Percentiles rank a stretch among this genome's conserved stretches.
Conservation (phyloP, 805 yeast genomes). For the Scheffersomyces stipitis region DNA sequence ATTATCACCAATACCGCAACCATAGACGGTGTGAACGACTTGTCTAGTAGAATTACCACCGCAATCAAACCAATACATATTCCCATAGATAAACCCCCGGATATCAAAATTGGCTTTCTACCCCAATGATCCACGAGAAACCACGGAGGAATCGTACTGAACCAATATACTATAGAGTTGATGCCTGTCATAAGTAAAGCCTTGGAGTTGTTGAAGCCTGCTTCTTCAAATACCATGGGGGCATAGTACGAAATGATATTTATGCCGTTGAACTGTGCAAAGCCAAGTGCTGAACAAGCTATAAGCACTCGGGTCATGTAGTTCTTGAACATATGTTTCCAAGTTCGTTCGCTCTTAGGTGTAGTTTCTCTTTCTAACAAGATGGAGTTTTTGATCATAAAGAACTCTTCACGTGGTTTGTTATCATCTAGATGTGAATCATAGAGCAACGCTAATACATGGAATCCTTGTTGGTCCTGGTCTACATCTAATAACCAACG, state of each 20-base stretch:
- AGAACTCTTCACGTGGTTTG: slow-evolving; percentile 43
- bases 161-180: slow-evolving; percentile 38
- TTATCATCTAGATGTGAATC: slow-evolving; percentile 29
- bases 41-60: slow-evolving; percentile 31
- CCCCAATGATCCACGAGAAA: slow-evolving; percentile 48
- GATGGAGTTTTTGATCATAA: slow-evolving; percentile 46
- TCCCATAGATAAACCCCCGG: slow-evolving; percentile 43
- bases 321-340: slow-evolving; percentile 40
- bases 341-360: slow-evolving; percentile 41
- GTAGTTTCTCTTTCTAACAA: slow-evolving; percentile 35
- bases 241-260: slow-evolving; percentile 60
- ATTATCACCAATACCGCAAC: slow-evolving; percentile 42
- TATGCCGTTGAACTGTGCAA: slow-evolving; percentile 54
- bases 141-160: slow-evolving; percentile 46
- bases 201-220: slow-evolving; percentile 42
- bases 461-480: slow-evolving; percentile 56
- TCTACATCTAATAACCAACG: slow-evolving; percentile 87
- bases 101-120: slow-evolving; percentile 42
- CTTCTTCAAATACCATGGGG: slow-evolving; percentile 51
- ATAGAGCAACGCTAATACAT: slow-evolving; percentile 35
- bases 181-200: slow-evolving; percentile 47
- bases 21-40: slow-evolving; percentile 32
- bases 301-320: slow-evolving; percentile 36
- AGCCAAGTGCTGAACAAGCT: slow-evolving; percentile 44
- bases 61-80: slow-evolving; percentile 34